Evolutionary conservation across 2,329 filamentous ascomycete genomes (phyloP), one percentile per base, ranked within the genome.

Genomic region (Aspergillus niger): DNA sequence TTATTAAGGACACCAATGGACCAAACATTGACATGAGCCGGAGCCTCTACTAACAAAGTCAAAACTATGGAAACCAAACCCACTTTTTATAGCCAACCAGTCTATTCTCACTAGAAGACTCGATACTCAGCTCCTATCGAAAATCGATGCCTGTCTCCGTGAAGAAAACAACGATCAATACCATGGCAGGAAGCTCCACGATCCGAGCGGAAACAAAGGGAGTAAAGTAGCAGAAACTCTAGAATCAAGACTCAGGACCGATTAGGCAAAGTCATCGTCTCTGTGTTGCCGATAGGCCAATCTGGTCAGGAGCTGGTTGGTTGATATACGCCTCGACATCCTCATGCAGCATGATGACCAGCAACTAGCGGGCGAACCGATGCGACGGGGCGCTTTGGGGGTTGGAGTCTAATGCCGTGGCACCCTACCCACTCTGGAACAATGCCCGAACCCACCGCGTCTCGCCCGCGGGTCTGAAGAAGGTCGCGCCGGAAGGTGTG

Each of bases 381-480:
- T 32, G 57, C 48, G 52, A 55, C 53, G 52, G 58, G 49, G 60
- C 41, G 36, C 44, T 44, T 52, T 38, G 49, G 38, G 36, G 36
- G 39, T 47, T 30, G 39, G 52, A 44, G 52, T 50, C 47, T 44
- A 55, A 55, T 55, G 52, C 53, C 17, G 48, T 59, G 55, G 50
- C 60, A 55, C 55, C 59, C 44, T 59, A 56, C 60, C 61, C 53
- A 48, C 55, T 61, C 58, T 57, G 58, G 61, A 55, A 58, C 49
- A 44, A 51, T 41, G 60, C 41, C 58, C 57, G 54, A 63, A 55
- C 48, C 60, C 28, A 57, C 44, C 36, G 57, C 17, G 47, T 60
- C 43, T 49, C 47, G 26, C 44, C 51, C 32, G 28, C 32, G 43
- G 50, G 50, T 48, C 43, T 44, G 41, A 44, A 28, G 43, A 36